Percentiles rank a stretch among this genome's conserved stretches.
These are phyloP conservation scores for Corymbia maculata DNA, from an alignment of 345 rosid genomes.

Conservation along the genomic window DNA sequence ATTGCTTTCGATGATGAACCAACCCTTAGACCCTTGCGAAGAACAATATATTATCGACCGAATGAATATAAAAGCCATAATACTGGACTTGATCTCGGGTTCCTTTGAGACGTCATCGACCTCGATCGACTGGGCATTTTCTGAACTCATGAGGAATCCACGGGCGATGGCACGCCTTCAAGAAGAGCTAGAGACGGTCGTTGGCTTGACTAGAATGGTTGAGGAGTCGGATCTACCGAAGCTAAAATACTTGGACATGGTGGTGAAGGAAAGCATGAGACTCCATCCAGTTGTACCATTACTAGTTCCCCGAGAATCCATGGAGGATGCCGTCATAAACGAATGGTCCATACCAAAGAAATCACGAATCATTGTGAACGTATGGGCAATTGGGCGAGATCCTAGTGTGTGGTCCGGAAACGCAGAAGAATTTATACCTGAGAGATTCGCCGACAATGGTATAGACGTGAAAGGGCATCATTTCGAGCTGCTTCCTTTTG, in stretches of 20 bases:
- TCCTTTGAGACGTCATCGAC: constrained; percentile 5
- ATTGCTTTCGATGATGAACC: background rate
- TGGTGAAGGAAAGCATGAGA: background rate
- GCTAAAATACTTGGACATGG: constrained; percentile 4
- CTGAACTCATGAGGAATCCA: constrained; percentile 8
- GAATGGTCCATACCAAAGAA: background rate
- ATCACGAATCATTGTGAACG: background rate
- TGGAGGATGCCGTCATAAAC: background rate
- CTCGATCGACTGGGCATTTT: constrained; percentile 8
- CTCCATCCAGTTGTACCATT: background rate
- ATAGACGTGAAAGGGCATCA: background rate
- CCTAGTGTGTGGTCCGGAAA: background rate
- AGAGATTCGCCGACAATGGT: background rate
- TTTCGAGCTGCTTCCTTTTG: background rate
- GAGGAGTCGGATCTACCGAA: background rate
- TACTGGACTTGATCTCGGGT: constrained; percentile 14
- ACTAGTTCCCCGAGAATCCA: background rate
- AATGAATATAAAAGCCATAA: constrained; percentile 6
- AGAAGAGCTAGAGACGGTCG: constrained; percentile 1
- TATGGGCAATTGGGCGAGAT: background rate
- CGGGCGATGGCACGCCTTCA: constrained; percentile 1
- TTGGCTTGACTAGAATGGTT: constrained; percentile 11
- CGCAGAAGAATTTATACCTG: background rate
- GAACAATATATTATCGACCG: background rate
- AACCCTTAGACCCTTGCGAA: background rate